Evolutionary conservation across 2,329 filamentous ascomycete genomes (phyloP), one percentile per base, ranked within the genome.

Genomic region (Simplicillium sp.): DNA sequence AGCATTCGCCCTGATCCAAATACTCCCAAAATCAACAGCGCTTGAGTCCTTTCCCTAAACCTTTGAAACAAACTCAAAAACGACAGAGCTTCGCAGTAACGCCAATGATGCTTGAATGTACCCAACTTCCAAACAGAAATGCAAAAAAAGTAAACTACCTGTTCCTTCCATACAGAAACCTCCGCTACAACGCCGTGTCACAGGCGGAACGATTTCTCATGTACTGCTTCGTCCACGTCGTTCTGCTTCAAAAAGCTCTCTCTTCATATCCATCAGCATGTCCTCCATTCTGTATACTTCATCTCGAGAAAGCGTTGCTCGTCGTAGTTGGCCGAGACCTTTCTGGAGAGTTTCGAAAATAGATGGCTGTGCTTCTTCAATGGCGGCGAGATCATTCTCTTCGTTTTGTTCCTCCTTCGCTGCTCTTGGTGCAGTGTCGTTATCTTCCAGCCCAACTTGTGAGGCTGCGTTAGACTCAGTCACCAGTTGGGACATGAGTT

Each of bases 211-310:
- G 20, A 25, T 25, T n/a, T 25, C 20, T 25, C 20, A 25, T 25
- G 20, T 25, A 9, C 20, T 25, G 9, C 20, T 47, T 44, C 71
- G 59, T 31, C 75, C 71, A 46, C 83, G 71, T 51, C 67, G 67
- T 51, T 80, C 80, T 13, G 85, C 86, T 42, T 81, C 77, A 56
- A 84, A 84, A 39, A 89, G 70, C 57, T 84, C 79, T 47, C 75
- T 71, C 58, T 84, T 82, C 48, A 90, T 77, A 57, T 90, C 83
- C 66, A 89, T 86, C 55, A 92, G 70, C 51, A 87, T 65, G 54
- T 89, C 82, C 54, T 92, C 86, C 48, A 92, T 71, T 55, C 82
- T 71, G 44, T 80, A 72, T 40, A 87, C 75, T 45, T 86, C 79
- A 11, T 75, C 68, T 11, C 76, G 70, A 13, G 77, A 77, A 34